Evolutionary conservation across 2,329 filamentous ascomycete species (phyloP), one percentile per base, ranked within the genome.

Genomic region (Alternaria sp.): DNA sequence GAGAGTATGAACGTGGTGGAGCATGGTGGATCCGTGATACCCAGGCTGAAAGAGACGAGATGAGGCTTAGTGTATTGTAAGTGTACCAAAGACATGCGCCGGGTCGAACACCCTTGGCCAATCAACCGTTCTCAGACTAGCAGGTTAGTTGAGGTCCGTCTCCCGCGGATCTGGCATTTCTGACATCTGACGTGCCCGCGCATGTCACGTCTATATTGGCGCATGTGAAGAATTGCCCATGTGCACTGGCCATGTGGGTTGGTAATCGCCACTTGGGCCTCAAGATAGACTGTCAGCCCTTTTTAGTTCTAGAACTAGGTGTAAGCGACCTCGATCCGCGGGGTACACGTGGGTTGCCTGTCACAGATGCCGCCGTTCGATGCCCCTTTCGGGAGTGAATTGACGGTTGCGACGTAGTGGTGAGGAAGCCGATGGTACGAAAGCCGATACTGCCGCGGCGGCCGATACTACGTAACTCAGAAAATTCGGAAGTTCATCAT

Each of bases 101-200:
- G 30, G 32, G 25, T 50, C 46, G 16, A 32, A 38, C 46, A 27
- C 38, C 40, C 25, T 8, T 48, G 49, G 27, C 46, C 18, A 45
- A 60, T 50, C 16, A 36, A 27, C 22, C 22, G 32, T 32, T 10
- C 45, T 9, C 16, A 18, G 8, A 28, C 32, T 38, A 36, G 54
- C 32, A 43, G 32, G 18, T 51, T 30, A 34, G 46, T 16, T 44
- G 43, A 49, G 41, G 30, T 30, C 57, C 32, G 46, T 46, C 40
- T 36, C 44, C 57, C 46, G 53, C 53, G 53, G 57, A 50, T 41
- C 46, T 56, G 53, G 46, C 46, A 34, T 51, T 44, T 60, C 46
- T 45, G 34, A 60, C 57, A 46, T 55, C 57, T 60, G 53, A 60
- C 53, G 53, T 60, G 32, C 57, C 46, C 45, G 45, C 28, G 18